Evolutionary conservation across 768 basidiomycete species (phyloP).

Genomic region (Suillus weaverae): DNA sequence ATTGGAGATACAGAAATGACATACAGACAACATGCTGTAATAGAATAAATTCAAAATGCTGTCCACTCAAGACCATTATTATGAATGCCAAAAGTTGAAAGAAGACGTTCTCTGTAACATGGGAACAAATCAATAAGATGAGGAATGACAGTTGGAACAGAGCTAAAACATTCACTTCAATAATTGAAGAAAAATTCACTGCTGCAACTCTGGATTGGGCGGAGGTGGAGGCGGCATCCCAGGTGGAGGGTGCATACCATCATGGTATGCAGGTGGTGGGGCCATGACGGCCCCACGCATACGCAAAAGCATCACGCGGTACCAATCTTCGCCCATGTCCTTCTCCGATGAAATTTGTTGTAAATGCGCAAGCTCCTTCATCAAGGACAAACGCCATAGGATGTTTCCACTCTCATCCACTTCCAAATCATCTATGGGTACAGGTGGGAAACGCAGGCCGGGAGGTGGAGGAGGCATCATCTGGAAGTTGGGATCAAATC

Average conservation of each 20-base stretch:
- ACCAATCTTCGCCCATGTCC: slow-evolving; percentile 85
- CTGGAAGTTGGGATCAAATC: slow-evolving; percentile 74
- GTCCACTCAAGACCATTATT: not conserved
- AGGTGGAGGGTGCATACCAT: slow-evolving; percentile 38
- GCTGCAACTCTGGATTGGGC: slow-evolving; percentile 34
- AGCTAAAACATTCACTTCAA: slow-evolving; percentile 5
- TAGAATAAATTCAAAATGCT: slow-evolving; percentile 1
- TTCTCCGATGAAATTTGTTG: slow-evolving; percentile 79
- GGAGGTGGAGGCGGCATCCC: slow-evolving; percentile 38
- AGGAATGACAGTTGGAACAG: not conserved
- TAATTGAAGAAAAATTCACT: slow-evolving; percentile 9
- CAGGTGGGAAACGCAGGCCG: slow-evolving; percentile 66
- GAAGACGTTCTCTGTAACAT: slow-evolving; percentile 1
- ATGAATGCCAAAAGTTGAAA: slow-evolving; percentile 2
- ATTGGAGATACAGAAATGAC: not conserved
- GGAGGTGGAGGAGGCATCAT: slow-evolving; percentile 54
- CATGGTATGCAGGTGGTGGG: slow-evolving; percentile 34
- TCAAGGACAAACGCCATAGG: slow-evolving; percentile 77
- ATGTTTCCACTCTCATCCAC: slow-evolving; percentile 78
- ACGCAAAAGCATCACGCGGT: slow-evolving; percentile 80
- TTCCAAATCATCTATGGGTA: slow-evolving; percentile 72
- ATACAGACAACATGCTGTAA: slow-evolving; percentile 5
- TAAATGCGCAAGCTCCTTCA: slow-evolving; percentile 76
- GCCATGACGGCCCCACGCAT: slow-evolving; percentile 72
- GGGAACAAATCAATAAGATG: slow-evolving; percentile 4